phyloP scores from a whole-genome alignment of 202 grass and related monocot genomes.

The Musa balbisiana region DNA sequence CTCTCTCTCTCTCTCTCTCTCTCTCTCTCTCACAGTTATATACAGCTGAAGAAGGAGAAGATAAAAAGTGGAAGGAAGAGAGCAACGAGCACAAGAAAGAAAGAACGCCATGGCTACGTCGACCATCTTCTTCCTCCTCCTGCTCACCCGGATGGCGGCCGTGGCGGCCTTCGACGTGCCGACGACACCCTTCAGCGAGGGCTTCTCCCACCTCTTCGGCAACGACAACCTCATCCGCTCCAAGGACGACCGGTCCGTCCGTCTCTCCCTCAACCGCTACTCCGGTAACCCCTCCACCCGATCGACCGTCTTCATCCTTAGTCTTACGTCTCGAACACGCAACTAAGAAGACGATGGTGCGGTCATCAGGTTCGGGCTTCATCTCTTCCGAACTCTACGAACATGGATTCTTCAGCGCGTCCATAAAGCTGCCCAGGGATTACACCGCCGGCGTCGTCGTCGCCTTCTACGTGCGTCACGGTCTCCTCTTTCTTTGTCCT shows the following conservation, averaged over 20 bases:
- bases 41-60: background rate
- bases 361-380: background rate
- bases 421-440: background rate
- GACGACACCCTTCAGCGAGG: background rate
- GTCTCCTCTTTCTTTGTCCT: background rate
- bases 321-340: background rate
- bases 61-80: background rate
- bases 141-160: background rate
- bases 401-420: slow-evolving; percentile 2
- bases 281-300: background rate
- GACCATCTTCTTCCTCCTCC: background rate
- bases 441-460: background rate
- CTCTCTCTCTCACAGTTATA: background rate
- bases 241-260: background rate
- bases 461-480: background rate
- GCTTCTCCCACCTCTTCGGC: slow-evolving; percentile 1
- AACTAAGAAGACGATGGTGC: background rate
- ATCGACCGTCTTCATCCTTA: background rate
- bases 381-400: slow-evolving; percentile 1
- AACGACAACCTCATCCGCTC: slow-evolving; percentile 6
- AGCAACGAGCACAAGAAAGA: background rate
- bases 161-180: background rate
- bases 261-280: slow-evolving; percentile 3
- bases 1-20: background rate
- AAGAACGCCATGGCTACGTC: background rate